Percentiles rank a stretch among this genome's conserved stretches.
Conservation (phyloP, 2,329 filamentous ascomycete genomes). For the Penicillium sp. region DNA sequence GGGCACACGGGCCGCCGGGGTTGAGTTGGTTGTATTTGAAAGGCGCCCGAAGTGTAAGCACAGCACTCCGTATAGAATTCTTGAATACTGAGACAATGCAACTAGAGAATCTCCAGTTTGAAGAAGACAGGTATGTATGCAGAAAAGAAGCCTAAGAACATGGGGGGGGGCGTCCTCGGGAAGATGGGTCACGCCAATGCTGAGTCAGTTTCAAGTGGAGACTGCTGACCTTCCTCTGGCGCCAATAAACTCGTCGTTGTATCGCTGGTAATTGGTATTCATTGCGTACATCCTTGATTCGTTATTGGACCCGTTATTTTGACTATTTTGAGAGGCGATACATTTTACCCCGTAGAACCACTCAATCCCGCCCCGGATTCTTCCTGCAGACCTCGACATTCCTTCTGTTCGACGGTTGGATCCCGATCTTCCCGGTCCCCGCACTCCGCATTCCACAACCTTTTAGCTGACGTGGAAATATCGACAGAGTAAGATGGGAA, state of each 20-base stretch:
- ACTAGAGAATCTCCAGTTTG: neutral
- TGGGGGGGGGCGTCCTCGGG: conserved; percentile 1
- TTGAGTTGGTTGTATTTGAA: conserved; percentile 1
- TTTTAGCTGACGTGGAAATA: neutral
- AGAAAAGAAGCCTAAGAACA: conserved; percentile 3
- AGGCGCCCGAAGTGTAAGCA: neutral
- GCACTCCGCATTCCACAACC: conserved; percentile 18
- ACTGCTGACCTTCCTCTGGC: conserved; percentile 4
- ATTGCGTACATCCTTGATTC: neutral
- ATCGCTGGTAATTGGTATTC: conserved; percentile 1
- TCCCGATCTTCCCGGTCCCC: conserved; percentile 18
- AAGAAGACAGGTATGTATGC: neutral
- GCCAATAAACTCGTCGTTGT: conserved; percentile 7
- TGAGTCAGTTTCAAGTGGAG: conserved; percentile 14
- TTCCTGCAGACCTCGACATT: neutral
- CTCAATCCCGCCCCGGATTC: conserved; percentile 3
- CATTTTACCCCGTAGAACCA: neutral
- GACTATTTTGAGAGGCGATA: neutral
- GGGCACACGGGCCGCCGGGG: conserved; percentile 29
- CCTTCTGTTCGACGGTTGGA: conserved; percentile 2
- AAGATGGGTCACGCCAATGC: conserved; percentile 8
- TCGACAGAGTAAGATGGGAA: neutral
- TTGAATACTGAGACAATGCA: neutral
- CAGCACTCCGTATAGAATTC: neutral
- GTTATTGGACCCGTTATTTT: neutral